Percentiles rank a stretch among this genome's conserved stretches.
Conservation (phyloP, 345 rosid genomes). For the Aquilaria sinensis region DNA sequence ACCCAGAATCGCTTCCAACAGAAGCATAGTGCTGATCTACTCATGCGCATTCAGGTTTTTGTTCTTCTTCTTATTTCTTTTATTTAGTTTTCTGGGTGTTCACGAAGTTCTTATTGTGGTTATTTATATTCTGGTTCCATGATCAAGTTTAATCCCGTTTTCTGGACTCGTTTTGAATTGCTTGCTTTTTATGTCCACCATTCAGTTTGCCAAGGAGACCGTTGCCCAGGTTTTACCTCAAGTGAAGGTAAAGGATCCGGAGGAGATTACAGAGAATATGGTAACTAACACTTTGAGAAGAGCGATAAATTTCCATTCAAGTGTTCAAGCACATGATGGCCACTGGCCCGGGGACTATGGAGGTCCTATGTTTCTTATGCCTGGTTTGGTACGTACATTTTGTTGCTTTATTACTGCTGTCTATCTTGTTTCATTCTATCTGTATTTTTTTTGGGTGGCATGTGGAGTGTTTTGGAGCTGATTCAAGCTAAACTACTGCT, state of each 20-base stretch:
- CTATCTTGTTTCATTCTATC: neutral
- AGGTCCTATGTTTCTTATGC: constrained; percentile 97
- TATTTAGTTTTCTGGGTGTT: neutral
- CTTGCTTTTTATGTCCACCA: constrained; percentile 3
- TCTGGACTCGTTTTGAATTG: constrained; percentile 3
- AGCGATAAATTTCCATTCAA: constrained; percentile 65
- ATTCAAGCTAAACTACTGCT: neutral
- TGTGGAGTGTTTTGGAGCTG: no score
- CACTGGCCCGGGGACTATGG: constrained; percentile 99
- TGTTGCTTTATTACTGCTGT: neutral
- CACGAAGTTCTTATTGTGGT: neutral
- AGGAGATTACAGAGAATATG: constrained; percentile 54
- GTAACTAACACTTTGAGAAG: constrained; percentile 57
- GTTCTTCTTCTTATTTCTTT: neutral
- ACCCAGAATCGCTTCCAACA: constrained; percentile 41
- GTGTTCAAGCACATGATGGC: constrained; percentile 81
- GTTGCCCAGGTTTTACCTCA: constrained; percentile 33
- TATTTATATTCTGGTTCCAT: constrained; percentile 4
- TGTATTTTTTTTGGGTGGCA: no score
- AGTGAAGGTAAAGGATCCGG: constrained; percentile 45
- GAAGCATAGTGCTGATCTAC: constrained; percentile 85
- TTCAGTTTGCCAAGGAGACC: constrained; percentile 70
- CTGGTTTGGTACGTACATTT: constrained; percentile 62
- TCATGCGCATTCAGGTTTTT: constrained; percentile 80
- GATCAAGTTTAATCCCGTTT: neutral